phyloP scores from a whole-genome alignment of 257 asterid genomes.

The Lycium barbarum region DNA sequence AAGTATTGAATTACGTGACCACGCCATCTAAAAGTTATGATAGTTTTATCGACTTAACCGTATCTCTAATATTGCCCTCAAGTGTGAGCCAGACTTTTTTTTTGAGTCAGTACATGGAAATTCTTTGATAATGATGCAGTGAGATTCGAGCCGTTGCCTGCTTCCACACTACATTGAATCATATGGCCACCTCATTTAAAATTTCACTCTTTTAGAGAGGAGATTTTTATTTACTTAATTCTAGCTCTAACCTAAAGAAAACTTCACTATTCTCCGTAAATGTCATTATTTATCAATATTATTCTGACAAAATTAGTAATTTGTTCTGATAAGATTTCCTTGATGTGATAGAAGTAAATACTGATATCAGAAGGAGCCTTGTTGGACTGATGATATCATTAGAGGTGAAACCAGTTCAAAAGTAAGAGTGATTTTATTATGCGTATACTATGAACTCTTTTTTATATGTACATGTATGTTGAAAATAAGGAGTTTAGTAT shows the following conservation, averaged over 20 bases:
- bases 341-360: too few relatives aligned
- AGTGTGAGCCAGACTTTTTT: neutral
- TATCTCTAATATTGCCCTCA: conserved; percentile 9
- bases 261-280: neutral
- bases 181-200: neutral
- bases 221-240: neutral
- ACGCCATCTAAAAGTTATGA: neutral
- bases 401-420: too few relatives aligned
- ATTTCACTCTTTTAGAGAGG: neutral
- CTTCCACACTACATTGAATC: conserved; percentile 14
- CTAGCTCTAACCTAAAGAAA: conserved; percentile 15
- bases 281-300: neutral
- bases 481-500: too few relatives aligned
- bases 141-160: neutral
- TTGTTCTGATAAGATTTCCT: too few relatives aligned
- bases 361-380: too few relatives aligned
- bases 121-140: neutral
- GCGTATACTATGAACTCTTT: too few relatives aligned
- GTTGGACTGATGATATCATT: neutral
- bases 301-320: neutral
- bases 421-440: too few relatives aligned
- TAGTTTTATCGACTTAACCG: neutral
- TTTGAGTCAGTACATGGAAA: neutral
- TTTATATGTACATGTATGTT: too few relatives aligned
- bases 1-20: neutral